These are phyloP conservation scores for Pyronema domesticum DNA, from an alignment of 495 filamentous ascomycete species.

Conservation along the genomic window DNA sequence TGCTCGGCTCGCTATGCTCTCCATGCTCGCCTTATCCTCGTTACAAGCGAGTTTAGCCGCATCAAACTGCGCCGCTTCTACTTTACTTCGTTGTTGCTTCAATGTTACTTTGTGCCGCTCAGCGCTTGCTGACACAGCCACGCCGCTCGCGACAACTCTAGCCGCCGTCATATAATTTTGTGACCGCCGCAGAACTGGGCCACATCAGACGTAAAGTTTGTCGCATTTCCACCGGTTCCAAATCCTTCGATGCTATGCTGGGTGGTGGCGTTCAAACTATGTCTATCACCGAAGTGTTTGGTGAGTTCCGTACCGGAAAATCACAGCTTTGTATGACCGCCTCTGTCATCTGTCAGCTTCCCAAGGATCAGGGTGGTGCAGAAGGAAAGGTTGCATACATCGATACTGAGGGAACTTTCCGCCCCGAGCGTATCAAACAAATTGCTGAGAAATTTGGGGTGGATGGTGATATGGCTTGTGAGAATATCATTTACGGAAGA, in stretches of 20 bases:
- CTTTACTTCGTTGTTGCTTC: too few species aligned
- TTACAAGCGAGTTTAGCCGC: background rate
- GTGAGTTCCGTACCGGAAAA: conserved; percentile 60
- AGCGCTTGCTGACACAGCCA: too few species aligned
- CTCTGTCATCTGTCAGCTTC: conserved; percentile 45
- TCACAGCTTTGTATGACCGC: conserved; percentile 53
- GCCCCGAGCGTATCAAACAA: conserved; percentile 48
- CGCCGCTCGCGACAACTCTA: conserved; percentile 14
- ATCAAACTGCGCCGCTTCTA: background rate
- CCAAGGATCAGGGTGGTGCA: conserved; percentile 49
- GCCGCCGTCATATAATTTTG: conserved; percentile 53
- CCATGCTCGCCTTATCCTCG: too few species aligned
- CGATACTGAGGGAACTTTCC: conserved; percentile 64
- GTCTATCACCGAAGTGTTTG: conserved; percentile 61
- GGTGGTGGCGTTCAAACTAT: conserved; percentile 63
- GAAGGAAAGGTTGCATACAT: conserved; percentile 69
- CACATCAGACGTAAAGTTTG: conserved; percentile 50
- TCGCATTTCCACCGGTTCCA: conserved; percentile 56
- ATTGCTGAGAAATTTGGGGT: conserved; percentile 61
- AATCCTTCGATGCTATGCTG: conserved; percentile 56
- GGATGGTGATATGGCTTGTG: conserved; percentile 45
- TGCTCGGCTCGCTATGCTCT: background rate
- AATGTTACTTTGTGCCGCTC: too few species aligned
- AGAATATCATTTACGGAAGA: conserved; percentile 59
- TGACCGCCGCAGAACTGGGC: conserved; percentile 54